Evolutionary conservation across 2,329 filamentous ascomycete genomes (phyloP).

Genomic region (Botrytis medusae): DNA sequence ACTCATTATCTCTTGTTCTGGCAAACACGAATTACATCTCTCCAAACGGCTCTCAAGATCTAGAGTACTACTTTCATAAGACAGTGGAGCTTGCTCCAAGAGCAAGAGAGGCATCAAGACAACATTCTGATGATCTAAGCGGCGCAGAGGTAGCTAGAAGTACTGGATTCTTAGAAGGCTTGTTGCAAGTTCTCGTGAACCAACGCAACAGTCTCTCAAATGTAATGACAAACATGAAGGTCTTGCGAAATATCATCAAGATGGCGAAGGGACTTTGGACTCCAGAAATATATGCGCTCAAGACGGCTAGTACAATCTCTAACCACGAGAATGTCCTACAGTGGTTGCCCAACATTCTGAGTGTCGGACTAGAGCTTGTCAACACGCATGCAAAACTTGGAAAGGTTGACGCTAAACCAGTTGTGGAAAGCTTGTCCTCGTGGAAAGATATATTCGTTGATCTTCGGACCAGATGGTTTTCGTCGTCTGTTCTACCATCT

Average conservation of each 20-base stretch:
- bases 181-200: constrained; percentile 64
- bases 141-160: constrained; percentile 76
- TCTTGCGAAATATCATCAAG: constrained; percentile 30
- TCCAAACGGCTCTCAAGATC: constrained; percentile 23
- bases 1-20: constrained; percentile 68
- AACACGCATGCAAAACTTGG: constrained; percentile 67
- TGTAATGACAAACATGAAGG: constrained; percentile 24
- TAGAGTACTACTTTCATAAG: constrained; percentile 75
- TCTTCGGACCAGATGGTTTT: constrained; percentile 45
- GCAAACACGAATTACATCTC: constrained; percentile 51
- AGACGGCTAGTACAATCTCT: constrained; percentile 12
- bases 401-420: constrained; percentile 46
- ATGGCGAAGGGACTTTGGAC: constrained; percentile 44
- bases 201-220: constrained; percentile 51
- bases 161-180: constrained; percentile 81
- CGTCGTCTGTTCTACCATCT: constrained; percentile 51
- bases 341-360: constrained; percentile 72
- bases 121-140: constrained; percentile 83
- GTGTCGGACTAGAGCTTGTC: constrained; percentile 60
- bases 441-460: constrained; percentile 52
- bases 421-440: constrained; percentile 48
- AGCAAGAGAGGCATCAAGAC: constrained; percentile 64
- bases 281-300: constrained; percentile 38
- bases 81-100: constrained; percentile 71
- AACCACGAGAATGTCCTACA: constrained; percentile 39